Conservation (phyloP, 2,329 filamentous ascomycete species). For the Exophiala dermatitidis region DNA sequence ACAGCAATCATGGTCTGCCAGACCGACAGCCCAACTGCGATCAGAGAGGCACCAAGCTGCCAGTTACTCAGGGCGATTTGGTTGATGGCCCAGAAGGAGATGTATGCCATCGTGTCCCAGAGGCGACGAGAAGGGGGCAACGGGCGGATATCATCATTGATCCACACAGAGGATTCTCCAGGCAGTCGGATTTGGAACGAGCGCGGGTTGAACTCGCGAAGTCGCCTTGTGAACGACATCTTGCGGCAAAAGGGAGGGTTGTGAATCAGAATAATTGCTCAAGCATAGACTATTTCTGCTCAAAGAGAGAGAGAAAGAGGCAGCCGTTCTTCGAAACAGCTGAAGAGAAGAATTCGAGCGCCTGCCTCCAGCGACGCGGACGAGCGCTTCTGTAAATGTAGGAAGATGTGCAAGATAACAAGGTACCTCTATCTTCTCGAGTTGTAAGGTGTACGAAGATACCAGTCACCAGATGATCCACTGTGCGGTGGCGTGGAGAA, state of each 20-base stretch:
- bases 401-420: background rate
- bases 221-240: conserved; percentile 1
- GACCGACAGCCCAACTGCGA: conserved; percentile 63
- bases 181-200: conserved; percentile 3
- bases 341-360: background rate
- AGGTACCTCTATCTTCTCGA: background rate
- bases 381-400: background rate
- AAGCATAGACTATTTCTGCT: background rate
- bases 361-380: background rate
- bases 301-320: too few relatives aligned
- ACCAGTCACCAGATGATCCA: background rate
- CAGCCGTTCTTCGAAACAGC: too few relatives aligned
- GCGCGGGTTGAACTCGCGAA: conserved; percentile 4
- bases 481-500: background rate
- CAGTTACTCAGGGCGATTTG: conserved; percentile 33
- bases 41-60: conserved; percentile 32
- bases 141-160: conserved; percentile 38
- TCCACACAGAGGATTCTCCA: conserved; percentile 25
- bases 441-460: background rate
- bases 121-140: conserved; percentile 35
- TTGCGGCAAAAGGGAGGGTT: background rate
- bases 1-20: conserved; percentile 71
- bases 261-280: too few relatives aligned
- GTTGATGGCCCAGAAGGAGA: conserved; percentile 32
- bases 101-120: conserved; percentile 28